Conservation (phyloP, 2,329 filamentous ascomycete genomes). For the Sclerotinia nivalis region DNA sequence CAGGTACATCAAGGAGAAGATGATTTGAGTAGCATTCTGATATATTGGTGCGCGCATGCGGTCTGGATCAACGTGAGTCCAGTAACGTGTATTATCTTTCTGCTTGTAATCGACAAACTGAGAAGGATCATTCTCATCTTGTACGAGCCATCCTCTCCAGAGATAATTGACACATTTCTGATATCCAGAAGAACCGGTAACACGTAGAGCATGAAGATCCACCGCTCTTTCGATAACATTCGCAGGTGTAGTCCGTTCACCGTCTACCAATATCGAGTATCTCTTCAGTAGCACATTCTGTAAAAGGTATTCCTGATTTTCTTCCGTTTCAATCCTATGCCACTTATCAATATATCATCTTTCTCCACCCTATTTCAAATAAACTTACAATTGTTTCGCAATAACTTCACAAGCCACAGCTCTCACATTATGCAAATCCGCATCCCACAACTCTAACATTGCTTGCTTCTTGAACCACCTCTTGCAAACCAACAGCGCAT, state of each 20-base stretch:
- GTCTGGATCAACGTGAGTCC: constrained; percentile 86
- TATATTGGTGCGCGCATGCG: constrained; percentile 91
- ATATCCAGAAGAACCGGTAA: constrained; percentile 92
- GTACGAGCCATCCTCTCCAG: constrained; percentile 95
- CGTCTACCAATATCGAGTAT: constrained; percentile 78
- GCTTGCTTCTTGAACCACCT: constrained; percentile 80
- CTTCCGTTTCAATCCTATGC: constrained; percentile 76
- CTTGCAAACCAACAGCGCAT: constrained; percentile 45
- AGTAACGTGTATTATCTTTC: constrained; percentile 75
- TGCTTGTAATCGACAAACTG: constrained; percentile 85
- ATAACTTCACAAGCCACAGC: constrained; percentile 87
- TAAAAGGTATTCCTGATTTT: constrained; percentile 75
- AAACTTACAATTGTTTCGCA: constrained; percentile 69
- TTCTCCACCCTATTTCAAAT: not conserved
- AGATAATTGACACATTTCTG: constrained; percentile 88
- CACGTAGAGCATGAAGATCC: constrained; percentile 81
- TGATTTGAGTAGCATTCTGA: constrained; percentile 85
- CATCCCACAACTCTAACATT: constrained; percentile 83
- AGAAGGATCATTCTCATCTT: constrained; percentile 88
- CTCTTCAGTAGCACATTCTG: constrained; percentile 82
- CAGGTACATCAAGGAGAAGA: constrained; percentile 81
- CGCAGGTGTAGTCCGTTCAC: constrained; percentile 68
- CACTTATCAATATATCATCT: constrained; percentile 39
- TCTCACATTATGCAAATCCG: constrained; percentile 76
- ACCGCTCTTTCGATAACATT: constrained; percentile 95